These are phyloP conservation scores for Fusarium sororula DNA, from an alignment of 2,329 filamentous ascomycete species.

Conservation along the genomic window DNA sequence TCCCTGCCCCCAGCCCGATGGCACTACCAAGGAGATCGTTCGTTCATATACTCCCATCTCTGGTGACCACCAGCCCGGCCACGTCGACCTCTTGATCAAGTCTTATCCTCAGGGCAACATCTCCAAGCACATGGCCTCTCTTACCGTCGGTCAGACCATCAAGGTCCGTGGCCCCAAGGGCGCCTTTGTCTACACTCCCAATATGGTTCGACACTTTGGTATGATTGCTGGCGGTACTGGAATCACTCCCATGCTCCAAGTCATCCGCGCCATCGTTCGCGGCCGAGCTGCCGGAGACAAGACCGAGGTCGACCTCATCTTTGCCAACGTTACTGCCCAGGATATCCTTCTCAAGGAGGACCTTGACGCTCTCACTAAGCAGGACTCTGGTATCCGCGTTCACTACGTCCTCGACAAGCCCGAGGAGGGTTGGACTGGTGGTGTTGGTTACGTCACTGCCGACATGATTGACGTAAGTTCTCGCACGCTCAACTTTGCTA, in stretches of 20 bases:
- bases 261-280: conserved; percentile 88
- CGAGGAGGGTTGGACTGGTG: conserved; percentile 89
- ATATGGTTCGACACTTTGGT: conserved; percentile 95
- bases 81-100: conserved; percentile 98
- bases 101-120: conserved; percentile 98
- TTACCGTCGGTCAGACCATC: conserved; percentile 86
- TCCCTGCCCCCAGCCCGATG: conserved; percentile 71
- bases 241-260: conserved; percentile 98
- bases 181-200: conserved; percentile 95
- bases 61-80: conserved; percentile 86
- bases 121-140: conserved; percentile 86
- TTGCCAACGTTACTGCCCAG: conserved; percentile 92
- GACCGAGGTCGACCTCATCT: conserved; percentile 93
- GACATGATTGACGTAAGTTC: conserved; percentile 88
- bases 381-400: conserved; percentile 84
- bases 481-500: conserved; percentile 18
- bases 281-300: conserved; percentile 81
- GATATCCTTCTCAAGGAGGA: conserved; percentile 96
- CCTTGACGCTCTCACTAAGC: conserved; percentile 78
- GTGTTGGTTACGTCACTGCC: conserved; percentile 91
- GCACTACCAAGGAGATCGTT: conserved; percentile 82
- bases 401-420: conserved; percentile 98
- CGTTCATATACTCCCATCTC: conserved; percentile 94
- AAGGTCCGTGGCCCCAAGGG: conserved; percentile 95
- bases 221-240: conserved; percentile 99